Base-by-base conservation (phyloP, 441 rosid species). In the Raphanus hybrid region DNA sequence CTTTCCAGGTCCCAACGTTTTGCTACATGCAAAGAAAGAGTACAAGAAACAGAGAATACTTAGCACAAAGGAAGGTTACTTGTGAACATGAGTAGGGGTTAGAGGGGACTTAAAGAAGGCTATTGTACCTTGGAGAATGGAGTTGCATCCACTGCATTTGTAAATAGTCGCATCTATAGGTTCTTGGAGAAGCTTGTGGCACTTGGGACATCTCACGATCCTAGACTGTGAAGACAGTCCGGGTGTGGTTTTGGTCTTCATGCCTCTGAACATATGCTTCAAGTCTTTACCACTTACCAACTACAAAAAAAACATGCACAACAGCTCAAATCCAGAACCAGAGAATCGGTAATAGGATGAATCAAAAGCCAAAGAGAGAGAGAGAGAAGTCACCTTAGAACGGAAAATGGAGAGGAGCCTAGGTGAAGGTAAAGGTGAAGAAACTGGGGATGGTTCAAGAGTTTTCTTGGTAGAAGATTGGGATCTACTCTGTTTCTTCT, bases 131-230 rank as follows among this genome's bases (percentile, higher is more conserved):
- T 77, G 87, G 60, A 95, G 97, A 82, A 70, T 68, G 0, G 88
- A 73, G 64, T 80, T 81, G 55, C 99, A 95, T 76, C 87, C 88
- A 62, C 96, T 93, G 67, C 98, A 95, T 77, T 75, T 62, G 74
- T 91, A 93, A 3, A 87, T 78, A 75, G 86, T 84, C 32, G 88
- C 70, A 81, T 89, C 76, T 10, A 87, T 77, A 3, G 82, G 75
- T 86, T 93, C 99, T 0, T 82, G 87, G 77, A 95, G 99, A 83
- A 95, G 72, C 73, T 76, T 52, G 23, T 61, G 48, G 75, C 99
- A 95, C 71, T 80, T 86, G 7, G 99, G 98, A 80, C 99, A 93
- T 82, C 82, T 85, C 76, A 95, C 98, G 0, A 91, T 57, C 71
- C 96, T 88, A 84, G 90, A 71, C 70, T 85, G 84, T 64, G 85